These are phyloP conservation scores for Hymenoscyphus fructigenus DNA, from an alignment of 2,329 filamentous ascomycete species.

Conservation along the genomic window DNA sequence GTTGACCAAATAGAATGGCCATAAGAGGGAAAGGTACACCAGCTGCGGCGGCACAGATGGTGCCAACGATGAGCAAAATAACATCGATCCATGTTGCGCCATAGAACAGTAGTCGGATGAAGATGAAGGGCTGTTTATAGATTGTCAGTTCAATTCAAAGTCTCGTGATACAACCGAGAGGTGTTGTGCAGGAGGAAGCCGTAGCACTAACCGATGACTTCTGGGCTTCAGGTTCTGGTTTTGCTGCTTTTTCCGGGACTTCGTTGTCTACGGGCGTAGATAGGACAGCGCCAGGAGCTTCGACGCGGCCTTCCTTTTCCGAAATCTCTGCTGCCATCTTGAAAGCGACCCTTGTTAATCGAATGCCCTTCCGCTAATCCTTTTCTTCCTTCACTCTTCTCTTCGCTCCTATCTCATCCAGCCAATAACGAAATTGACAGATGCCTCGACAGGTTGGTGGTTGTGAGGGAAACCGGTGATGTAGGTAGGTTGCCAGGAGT, in stretches of 20 bases:
- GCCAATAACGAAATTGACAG: not conserved
- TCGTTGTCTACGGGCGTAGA: not conserved
- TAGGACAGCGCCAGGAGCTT: not conserved
- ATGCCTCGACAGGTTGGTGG: not conserved
- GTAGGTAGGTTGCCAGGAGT: not conserved
- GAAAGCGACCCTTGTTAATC: not conserved
- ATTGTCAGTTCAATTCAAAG: not conserved
- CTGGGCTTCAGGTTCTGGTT: not conserved
- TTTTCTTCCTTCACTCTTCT: not conserved
- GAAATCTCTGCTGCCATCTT: not conserved
- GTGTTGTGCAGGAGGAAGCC: not conserved
- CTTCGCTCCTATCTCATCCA: not conserved
- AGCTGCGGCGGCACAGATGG: slow-evolving; percentile 50
- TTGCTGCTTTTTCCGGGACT: not conserved
- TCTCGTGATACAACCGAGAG: not conserved
- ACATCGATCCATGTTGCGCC: slow-evolving; percentile 28
- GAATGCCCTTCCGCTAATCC: not conserved
- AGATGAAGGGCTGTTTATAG: slow-evolving; percentile 1
- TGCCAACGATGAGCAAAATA: slow-evolving; percentile 40
- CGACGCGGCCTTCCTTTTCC: not conserved
- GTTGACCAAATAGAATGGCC: slow-evolving; percentile 63
- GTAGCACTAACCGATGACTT: slow-evolving; percentile 2
- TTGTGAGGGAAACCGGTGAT: not conserved
- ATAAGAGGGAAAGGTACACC: slow-evolving; percentile 63
- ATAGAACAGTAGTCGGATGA: slow-evolving; percentile 2